These are phyloP conservation scores for Candida koratica DNA, from an alignment of 805 yeast genomes.

Conservation along the genomic window DNA sequence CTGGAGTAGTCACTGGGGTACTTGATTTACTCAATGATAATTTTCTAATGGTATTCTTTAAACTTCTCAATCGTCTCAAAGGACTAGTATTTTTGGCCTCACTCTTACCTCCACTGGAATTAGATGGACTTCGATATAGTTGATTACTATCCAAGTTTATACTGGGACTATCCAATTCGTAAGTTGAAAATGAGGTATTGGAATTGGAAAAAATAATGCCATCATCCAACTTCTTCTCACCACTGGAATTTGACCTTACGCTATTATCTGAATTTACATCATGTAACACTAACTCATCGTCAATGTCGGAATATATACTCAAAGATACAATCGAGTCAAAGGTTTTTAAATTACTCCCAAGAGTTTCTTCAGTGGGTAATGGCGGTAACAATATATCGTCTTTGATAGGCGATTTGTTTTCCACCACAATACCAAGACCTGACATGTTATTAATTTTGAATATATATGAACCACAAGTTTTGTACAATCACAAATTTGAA, in stretches of 20 bases:
- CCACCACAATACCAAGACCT: constrained; percentile 33
- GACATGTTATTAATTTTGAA: constrained; percentile 3
- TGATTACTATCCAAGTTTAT: constrained; percentile 21
- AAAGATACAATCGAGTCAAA: constrained; percentile 1
- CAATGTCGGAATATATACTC: constrained; percentile 2
- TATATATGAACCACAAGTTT: no score
- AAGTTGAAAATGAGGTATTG: constrained; percentile 17
- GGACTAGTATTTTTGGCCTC: constrained; percentile 21
- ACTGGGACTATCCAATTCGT: constrained; percentile 23
- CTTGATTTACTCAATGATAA: constrained; percentile 23
- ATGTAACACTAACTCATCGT: constrained; percentile 1
- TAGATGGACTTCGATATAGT: constrained; percentile 13
- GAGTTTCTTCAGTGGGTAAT: constrained; percentile 21
- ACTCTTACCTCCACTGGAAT: constrained; percentile 2
- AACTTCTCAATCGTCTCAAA: constrained; percentile 32
- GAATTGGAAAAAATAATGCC: constrained; percentile 9
- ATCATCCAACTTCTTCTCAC: constrained; percentile 1
- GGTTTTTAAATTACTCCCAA: not conserved
- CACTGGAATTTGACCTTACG: constrained; percentile 2
- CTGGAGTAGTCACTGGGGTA: constrained; percentile 4
- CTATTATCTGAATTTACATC: constrained; percentile 1
- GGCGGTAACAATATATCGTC: constrained; percentile 27
- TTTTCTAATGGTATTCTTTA: constrained; percentile 38
- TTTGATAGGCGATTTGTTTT: constrained; percentile 17
- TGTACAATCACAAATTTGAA: no score